Percentiles rank a stretch among this genome's conserved stretches.
phyloP scores from a whole-genome alignment of 108 stramenopile species.

The Nitzschia putrida region DNA sequence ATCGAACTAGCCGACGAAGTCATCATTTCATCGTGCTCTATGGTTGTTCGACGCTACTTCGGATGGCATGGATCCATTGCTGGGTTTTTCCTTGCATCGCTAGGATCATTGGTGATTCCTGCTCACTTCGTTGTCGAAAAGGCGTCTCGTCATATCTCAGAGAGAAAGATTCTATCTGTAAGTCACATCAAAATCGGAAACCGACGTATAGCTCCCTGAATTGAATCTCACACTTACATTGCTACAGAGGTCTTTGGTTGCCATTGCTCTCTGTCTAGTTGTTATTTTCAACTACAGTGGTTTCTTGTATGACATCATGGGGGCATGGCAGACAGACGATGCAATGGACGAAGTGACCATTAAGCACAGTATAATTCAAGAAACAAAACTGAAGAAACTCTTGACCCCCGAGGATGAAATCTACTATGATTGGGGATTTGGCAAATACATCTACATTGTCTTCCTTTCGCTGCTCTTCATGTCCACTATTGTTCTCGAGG shows the following conservation, averaged over 20 bases:
- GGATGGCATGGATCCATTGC: slow-evolving; percentile 57
- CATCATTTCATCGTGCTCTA: slow-evolving; percentile 69
- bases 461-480: slow-evolving; percentile 58
- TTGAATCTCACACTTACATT: too few relatives aligned
- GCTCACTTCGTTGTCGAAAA: slow-evolving; percentile 74
- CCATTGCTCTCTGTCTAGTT: slow-evolving; percentile 44
- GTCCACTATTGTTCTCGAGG: slow-evolving; percentile 63
- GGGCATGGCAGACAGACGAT: slow-evolving; percentile 2
- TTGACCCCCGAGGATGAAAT: slow-evolving; percentile 23
- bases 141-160: slow-evolving; percentile 49
- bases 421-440: slow-evolving; percentile 58
- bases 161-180: slow-evolving; percentile 55
- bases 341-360: neutral
- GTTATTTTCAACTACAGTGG: slow-evolving; percentile 55
- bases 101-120: slow-evolving; percentile 67
- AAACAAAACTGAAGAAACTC: slow-evolving; percentile 3
- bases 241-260: slow-evolving; percentile 47
- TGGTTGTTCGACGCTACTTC: slow-evolving; percentile 69
- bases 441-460: slow-evolving; percentile 46
- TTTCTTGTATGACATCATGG: slow-evolving; percentile 29
- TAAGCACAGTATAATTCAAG: slow-evolving; percentile 15
- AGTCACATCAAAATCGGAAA: too few relatives aligned
- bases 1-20: slow-evolving; percentile 66
- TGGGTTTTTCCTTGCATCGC: slow-evolving; percentile 60
- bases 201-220: too few relatives aligned